phyloP scores from a whole-genome alignment of 2,329 filamentous ascomycete genomes.

The Fusarium duplospermum region DNA sequence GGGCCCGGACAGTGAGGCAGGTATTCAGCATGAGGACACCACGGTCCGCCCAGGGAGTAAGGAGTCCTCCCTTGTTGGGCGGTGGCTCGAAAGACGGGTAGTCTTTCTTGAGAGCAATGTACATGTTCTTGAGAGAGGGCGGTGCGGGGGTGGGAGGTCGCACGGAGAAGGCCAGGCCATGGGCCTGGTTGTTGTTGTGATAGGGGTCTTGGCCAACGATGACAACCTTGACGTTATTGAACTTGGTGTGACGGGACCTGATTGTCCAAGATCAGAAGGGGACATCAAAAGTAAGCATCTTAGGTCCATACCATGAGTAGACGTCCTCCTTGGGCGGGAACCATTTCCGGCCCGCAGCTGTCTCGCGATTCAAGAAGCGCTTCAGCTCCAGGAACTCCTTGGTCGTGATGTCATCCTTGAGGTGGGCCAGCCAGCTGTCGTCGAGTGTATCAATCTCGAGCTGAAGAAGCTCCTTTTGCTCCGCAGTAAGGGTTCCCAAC shows the following conservation, averaged over 20 bases:
- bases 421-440: conserved; percentile 87
- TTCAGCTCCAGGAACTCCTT: conserved; percentile 90
- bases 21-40: conserved; percentile 96
- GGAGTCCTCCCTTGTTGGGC: conserved; percentile 80
- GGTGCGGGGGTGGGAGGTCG: conserved; percentile 89
- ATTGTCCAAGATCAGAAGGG: conserved; percentile 25
- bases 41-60: conserved; percentile 93
- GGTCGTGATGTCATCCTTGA: conserved; percentile 86
- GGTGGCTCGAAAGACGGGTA: conserved; percentile 84
- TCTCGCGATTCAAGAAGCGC: conserved; percentile 84
- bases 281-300: neutral
- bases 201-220: conserved; percentile 98
- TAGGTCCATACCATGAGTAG: conserved; percentile 83
- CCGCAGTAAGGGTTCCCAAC: conserved; percentile 80
- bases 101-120: conserved; percentile 86
- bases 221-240: conserved; percentile 89
- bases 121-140: conserved; percentile 94
- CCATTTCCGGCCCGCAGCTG: conserved; percentile 77
- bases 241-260: conserved; percentile 94
- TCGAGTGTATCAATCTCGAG: conserved; percentile 94
- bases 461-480: conserved; percentile 84
- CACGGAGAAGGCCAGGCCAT: conserved; percentile 96
- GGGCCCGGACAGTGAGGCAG: conserved; percentile 90
- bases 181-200: conserved; percentile 94
- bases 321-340: conserved; percentile 91